Evolutionary conservation across 2,329 filamentous ascomycete genomes (phyloP), one percentile per base, ranked within the genome.

Genomic region (Penicillium sp.): DNA sequence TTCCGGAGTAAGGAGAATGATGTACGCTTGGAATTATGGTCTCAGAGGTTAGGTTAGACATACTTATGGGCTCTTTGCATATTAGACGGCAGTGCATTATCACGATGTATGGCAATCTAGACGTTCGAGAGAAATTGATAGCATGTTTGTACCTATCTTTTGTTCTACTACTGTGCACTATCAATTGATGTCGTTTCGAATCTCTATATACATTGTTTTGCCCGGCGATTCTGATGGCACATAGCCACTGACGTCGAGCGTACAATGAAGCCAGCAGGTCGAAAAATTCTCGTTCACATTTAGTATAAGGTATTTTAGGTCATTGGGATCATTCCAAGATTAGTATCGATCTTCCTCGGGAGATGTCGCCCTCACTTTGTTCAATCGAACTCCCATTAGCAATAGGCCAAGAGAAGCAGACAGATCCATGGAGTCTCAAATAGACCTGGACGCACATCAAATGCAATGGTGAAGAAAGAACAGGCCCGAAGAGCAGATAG

Each of bases 281-380:
- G 19, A 43, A 44, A 44, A n/a, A 31, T 38, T 31, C 19, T 42
- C 27, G 44, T 49, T 49, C 33, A 44, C 44, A 31, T 22, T 43
- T 43, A 48, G 37, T 3, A 14, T 37, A 46, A 46, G 30, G 41
- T 46, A 46, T 46, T 28, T 49, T 11, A 46, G 38, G 25, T 57
- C 55, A 46, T 57, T 42, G 43, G 41, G 46, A 51, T 60, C 55
- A 56, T 59, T 59, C 56, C 56, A 59, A 52, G 49, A 59, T 60
- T 60, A 59, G 37, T 55, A n/a, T n/a, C n/a, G 3, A 56, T 57
- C 52, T 53, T 52, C 50, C 50, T 45, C 39, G 33, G 53, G 47
- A 52, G 46, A 25, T 46, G 43, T 44, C 31, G 22, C 22, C 13
- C 28, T 42, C 38, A 27, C 37, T 13, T 42, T 25, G 30, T 27